Conservation (phyloP, 805 yeast genomes). For the Myxozyma kluyveri region DNA sequence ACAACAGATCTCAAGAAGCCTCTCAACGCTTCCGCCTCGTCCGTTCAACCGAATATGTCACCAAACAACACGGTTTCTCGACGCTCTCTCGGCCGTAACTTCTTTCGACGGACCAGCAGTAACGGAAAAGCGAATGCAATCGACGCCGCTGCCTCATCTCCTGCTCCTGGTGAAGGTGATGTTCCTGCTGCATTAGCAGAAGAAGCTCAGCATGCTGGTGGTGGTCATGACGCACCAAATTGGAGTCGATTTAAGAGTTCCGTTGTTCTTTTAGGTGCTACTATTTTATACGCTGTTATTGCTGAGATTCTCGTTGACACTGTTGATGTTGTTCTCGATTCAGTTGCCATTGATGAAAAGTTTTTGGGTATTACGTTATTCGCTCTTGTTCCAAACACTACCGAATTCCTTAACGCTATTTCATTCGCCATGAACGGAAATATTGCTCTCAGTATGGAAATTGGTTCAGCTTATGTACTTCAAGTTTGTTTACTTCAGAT, state of each 20-base stretch:
- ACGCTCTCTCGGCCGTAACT: slow-evolving; percentile 17
- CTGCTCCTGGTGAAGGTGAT: slow-evolving; percentile 3
- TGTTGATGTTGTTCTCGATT: slow-evolving; percentile 78
- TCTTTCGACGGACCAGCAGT: slow-evolving; percentile 4
- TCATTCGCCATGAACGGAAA: slow-evolving; percentile 95
- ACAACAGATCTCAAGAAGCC: neutral
- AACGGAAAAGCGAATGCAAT: neutral
- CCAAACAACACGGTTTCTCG: slow-evolving; percentile 7
- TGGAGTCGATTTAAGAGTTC: slow-evolving; percentile 89
- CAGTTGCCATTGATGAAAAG: slow-evolving; percentile 83
- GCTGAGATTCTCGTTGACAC: slow-evolving; percentile 93
- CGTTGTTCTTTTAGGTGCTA: slow-evolving; percentile 76
- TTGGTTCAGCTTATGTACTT: slow-evolving; percentile 94
- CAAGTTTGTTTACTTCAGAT: slow-evolving; percentile 93
- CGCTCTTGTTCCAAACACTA: slow-evolving; percentile 94
- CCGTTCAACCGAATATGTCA: neutral
- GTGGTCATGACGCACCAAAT: slow-evolving; percentile 95
- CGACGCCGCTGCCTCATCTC: slow-evolving; percentile 4
- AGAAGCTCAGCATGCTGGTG: slow-evolving; percentile 40
- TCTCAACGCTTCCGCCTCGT: neutral
- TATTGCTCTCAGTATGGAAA: slow-evolving; percentile 94
- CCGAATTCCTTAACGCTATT: slow-evolving; percentile 94
- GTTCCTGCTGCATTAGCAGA: slow-evolving; percentile 19
- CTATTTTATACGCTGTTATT: slow-evolving; percentile 82
- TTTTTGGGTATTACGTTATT: slow-evolving; percentile 90